These are phyloP conservation scores for Epipyxis sp. DNA, from an alignment of 108 stramenopile genomes.

Conservation along the genomic window DNA sequence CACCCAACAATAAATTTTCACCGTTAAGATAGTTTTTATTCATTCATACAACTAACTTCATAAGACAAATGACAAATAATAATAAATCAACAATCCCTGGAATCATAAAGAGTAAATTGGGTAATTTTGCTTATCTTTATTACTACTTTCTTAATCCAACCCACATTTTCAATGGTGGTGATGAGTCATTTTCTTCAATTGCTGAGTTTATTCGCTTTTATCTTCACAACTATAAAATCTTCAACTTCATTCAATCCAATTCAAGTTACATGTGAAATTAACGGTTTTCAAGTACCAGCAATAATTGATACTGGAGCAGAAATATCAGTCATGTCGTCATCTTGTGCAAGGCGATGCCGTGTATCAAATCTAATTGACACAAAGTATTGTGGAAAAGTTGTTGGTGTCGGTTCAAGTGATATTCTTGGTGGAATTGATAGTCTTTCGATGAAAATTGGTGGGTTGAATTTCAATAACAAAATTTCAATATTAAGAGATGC, in stretches of 20 bases:
- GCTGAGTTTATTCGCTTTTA: neutral
- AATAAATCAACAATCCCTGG: too few relatives aligned
- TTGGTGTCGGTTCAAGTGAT: conserved; percentile 5
- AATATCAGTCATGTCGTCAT: conserved; percentile 13
- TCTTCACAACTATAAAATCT: neutral
- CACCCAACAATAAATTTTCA: too few relatives aligned
- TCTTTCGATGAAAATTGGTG: neutral
- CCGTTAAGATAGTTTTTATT: too few relatives aligned
- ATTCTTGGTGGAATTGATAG: conserved; percentile 21
- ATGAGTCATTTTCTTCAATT: neutral
- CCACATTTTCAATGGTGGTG: neutral
- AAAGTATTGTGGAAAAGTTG: neutral
- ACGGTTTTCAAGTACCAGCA: neutral
- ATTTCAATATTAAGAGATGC: conserved; percentile 4
- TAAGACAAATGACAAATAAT: too few relatives aligned
- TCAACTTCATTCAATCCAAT: neutral
- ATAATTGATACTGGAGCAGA: conserved; percentile 16
- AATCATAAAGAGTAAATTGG: too few relatives aligned
- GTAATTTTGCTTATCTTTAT: too few relatives aligned
- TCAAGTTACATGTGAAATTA: conserved; percentile 3
- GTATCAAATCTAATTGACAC: neutral
- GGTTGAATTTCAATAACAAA: neutral
- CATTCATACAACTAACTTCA: too few relatives aligned
- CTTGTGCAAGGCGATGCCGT: conserved; percentile 9
- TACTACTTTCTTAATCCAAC: too few relatives aligned